phyloP scores from a whole-genome alignment of 306 rosid species.

The Pyrus pyrifolia region DNA sequence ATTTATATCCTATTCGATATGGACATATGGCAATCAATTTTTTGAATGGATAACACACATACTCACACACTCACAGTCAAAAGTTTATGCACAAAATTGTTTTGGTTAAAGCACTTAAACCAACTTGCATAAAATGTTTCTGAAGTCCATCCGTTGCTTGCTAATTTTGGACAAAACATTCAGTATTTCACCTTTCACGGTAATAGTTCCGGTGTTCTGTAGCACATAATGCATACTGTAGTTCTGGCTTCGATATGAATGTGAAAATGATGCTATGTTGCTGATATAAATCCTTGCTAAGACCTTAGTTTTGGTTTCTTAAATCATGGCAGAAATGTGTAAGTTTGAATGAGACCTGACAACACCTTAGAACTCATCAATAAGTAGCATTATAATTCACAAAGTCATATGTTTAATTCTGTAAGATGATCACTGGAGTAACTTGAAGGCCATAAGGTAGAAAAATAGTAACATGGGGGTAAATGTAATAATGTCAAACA shows the following conservation, averaged over 20 bases:
- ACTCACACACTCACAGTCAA: neutral
- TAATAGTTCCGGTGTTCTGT: neutral
- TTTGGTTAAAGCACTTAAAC: neutral
- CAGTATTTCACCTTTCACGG: neutral
- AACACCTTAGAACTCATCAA: neutral
- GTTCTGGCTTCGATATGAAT: neutral
- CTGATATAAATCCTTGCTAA: neutral
- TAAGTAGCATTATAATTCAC: neutral
- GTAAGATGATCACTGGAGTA: neutral
- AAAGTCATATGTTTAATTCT: neutral
- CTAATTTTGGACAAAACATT: neutral
- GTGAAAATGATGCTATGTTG: neutral
- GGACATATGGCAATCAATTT: neutral
- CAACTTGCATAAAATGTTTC: neutral
- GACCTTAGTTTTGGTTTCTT: neutral
- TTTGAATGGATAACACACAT: neutral
- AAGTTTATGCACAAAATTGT: neutral
- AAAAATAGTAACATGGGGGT: neutral
- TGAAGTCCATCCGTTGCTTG: neutral
- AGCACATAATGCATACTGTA: neutral
- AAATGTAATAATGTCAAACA: neutral
- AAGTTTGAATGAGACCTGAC: neutral
- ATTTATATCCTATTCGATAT: neutral
- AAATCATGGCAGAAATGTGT: neutral
- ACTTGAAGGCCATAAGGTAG: neutral